These are phyloP conservation scores for Ichthyophthirius multifiliis DNA, from an alignment of 169 alveolate genomes.

Conservation along the genomic window DNA sequence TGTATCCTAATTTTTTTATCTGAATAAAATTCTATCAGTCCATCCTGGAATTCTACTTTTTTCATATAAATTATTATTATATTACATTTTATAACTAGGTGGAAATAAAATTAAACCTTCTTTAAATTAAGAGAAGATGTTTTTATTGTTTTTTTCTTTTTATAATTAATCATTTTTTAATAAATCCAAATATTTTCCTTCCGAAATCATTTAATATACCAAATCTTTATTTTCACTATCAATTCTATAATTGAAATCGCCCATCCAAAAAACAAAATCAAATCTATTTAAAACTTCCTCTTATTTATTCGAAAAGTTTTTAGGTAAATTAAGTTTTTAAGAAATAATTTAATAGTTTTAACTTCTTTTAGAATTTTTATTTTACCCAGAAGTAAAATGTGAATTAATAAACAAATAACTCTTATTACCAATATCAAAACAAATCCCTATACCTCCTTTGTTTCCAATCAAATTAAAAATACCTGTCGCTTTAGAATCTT, in stretches of 20 bases:
- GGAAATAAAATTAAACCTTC: conserved; percentile 55
- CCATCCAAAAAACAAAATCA: conserved; percentile 49
- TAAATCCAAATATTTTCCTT: conserved; percentile 12
- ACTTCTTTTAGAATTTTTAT: conserved; percentile 23
- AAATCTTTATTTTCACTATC: conserved; percentile 17
- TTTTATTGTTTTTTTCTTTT: conserved; percentile 19
- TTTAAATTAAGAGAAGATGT: conserved; percentile 33
- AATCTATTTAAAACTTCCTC: neutral
- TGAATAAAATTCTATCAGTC: conserved; percentile 15
- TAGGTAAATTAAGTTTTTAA: neutral
- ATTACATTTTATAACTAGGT: conserved; percentile 38
- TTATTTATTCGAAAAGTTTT: neutral
- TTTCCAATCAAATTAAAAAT: conserved; percentile 60
- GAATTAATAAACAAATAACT: conserved; percentile 38
- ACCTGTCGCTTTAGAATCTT: conserved; percentile 59
- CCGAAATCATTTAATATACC: conserved; percentile 21
- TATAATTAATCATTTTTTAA: conserved; percentile 17
- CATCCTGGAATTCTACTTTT: conserved; percentile 17
- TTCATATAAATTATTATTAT: neutral
- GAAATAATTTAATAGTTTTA: neutral
- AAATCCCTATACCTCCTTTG: conserved; percentile 73
- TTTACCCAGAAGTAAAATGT: conserved; percentile 46
- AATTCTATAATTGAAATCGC: conserved; percentile 52
- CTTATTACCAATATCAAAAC: conserved; percentile 51
- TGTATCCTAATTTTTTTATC: neutral